Evolutionary conservation across 1,284 basidiomycete genomes (phyloP), one percentile per base, ranked within the genome.

Genomic region (Violaceomyces palustris): DNA sequence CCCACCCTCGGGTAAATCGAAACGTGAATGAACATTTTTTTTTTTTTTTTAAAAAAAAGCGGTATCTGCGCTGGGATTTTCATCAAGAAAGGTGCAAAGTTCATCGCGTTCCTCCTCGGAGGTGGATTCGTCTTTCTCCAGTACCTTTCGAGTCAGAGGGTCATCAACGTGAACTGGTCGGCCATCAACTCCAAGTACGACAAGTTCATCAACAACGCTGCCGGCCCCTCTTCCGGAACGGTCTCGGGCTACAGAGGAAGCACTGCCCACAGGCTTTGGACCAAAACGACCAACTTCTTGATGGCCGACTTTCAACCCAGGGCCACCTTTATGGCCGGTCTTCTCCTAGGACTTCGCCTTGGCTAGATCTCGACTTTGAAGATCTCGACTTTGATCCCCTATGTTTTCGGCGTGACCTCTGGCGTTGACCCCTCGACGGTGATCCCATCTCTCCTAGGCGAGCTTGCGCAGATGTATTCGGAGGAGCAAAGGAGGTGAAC

Each of bases 31-130:
- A 17, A 35, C 11, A n/a, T 25, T 33, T 39, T 26, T 35, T 14
- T 34, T 29, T 34, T 33, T n/a, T n/a, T n/a, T n/a, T n/a, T n/a
- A n/a, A n/a, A n/a, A n/a, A n/a, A n/a, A n/a, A 24, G 41, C 53
- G 64, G 91, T 2, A 74, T 96, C 37, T 96, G 89, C 67, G 83
- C 88, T 0, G 92, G 92, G 0, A 80, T 96, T 0, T 97, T 97
- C 70, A 79, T 94, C 64, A 94, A 93, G 77, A 94, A 94, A 75
- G 92, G 92, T 23, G 82, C 85, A 28, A 89, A 84, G 72, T 77
- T 82, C 2, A 74, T 87, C 18, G 92, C 90, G 0, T 91, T 90
- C 74, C 74, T 86, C 41, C 76, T 94, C 10, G 82, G 91, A 86
- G 59, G 55, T 26, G 52, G 50, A 22, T 72, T 63, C 35, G 49